These are phyloP conservation scores for Fusarium mexicanum DNA, from an alignment of 2,329 filamentous ascomycete genomes.

Conservation along the genomic window DNA sequence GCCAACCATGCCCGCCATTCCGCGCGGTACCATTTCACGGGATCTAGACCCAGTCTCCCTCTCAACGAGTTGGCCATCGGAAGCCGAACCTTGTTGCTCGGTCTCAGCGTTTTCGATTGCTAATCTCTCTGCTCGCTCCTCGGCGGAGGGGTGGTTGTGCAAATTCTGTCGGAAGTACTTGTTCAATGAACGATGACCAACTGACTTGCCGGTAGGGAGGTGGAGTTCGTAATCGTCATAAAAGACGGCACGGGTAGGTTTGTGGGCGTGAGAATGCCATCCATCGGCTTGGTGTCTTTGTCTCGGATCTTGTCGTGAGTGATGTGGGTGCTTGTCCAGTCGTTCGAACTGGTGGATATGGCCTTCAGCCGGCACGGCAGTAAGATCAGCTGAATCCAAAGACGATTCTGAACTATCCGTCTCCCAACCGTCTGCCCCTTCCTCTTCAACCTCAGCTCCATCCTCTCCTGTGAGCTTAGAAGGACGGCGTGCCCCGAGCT, in stretches of 20 bases:
- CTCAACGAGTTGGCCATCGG: constrained; percentile 48
- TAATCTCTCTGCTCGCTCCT: constrained; percentile 76
- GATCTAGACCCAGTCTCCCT: constrained; percentile 56
- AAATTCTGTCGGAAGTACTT: constrained; percentile 95
- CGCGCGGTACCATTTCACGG: constrained; percentile 70
- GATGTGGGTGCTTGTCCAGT: constrained; percentile 77
- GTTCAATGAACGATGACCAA: constrained; percentile 88
- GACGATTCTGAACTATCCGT: constrained; percentile 93
- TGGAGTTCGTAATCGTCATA: constrained; percentile 95
- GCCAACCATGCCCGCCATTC: constrained; percentile 80
- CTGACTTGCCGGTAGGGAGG: constrained; percentile 86
- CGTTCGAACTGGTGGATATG: constrained; percentile 77
- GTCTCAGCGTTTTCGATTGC: constrained; percentile 61
- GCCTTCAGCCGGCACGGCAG: constrained; percentile 79
- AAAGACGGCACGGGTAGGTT: constrained; percentile 78
- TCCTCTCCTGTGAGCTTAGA: constrained; percentile 62
- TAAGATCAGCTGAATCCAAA: constrained; percentile 84
- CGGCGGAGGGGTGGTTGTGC: constrained; percentile 80
- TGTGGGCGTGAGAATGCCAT: constrained; percentile 85
- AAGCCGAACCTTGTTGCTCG: constrained; percentile 45
- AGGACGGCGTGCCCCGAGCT: constrained; percentile 70
- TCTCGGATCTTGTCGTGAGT: constrained; percentile 75
- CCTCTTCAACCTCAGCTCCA: constrained; percentile 62
- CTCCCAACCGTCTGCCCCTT: constrained; percentile 86
- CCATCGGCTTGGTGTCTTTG: constrained; percentile 80